These are phyloP conservation scores for Eucalyptus cloeziana DNA, from an alignment of 345 rosid genomes.

Conservation along the genomic window DNA sequence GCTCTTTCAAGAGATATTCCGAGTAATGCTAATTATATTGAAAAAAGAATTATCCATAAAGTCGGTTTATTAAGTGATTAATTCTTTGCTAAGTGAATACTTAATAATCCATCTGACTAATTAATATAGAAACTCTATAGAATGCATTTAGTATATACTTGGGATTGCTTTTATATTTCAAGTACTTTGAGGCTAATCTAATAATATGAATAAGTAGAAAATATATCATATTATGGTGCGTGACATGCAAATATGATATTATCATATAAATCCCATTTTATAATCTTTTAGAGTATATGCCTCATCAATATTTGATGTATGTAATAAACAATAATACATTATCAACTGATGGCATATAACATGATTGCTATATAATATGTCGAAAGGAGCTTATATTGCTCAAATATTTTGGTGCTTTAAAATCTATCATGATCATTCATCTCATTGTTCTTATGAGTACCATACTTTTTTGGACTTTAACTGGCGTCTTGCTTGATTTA, in stretches of 20 bases:
- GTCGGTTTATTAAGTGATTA: background rate
- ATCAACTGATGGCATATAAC: background rate
- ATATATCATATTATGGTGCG: accelerated
- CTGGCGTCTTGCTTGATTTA: background rate
- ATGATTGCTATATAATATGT: accelerated
- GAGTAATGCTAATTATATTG: background rate
- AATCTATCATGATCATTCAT: background rate
- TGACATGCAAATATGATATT: accelerated
- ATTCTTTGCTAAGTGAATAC: background rate
- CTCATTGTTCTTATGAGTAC: background rate
- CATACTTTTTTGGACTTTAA: background rate
- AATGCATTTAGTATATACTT: background rate
- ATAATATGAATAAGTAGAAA: background rate
- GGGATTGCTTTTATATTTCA: background rate
- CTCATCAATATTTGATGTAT: background rate
- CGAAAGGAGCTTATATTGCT: background rate
- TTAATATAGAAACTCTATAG: no score
- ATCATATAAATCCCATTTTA: background rate
- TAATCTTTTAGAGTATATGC: accelerated
- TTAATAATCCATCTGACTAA: no score
- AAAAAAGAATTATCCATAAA: background rate
- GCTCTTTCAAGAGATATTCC: background rate
- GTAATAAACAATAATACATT: background rate
- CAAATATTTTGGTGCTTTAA: background rate
- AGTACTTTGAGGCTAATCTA: accelerated